A percentile compares a stretch with the other conserved stretches of the same genome.
Evolutionary conservation across 2,329 filamentous ascomycete genomes (phyloP).

Genomic region (Fusarium oxysporum): DNA sequence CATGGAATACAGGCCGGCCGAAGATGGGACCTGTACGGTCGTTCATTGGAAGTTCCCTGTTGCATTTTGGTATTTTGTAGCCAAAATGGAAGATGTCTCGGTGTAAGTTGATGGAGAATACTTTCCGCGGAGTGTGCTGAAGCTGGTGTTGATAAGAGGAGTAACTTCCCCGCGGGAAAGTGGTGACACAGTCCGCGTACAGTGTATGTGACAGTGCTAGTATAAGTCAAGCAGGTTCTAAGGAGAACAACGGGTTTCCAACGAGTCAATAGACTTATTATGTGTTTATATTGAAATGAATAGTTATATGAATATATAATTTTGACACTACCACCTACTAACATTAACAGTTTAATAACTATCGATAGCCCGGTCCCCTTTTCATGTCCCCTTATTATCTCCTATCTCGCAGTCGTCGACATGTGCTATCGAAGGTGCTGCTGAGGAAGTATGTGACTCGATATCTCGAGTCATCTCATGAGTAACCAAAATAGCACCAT

Average conservation of each 20-base stretch:
- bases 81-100: neutral
- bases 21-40: conserved; percentile 72
- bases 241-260: no score
- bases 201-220: neutral
- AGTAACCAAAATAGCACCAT: conserved; percentile 39
- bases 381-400: no score
- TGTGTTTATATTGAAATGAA: neutral
- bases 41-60: conserved; percentile 21
- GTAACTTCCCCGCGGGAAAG: conserved; percentile 3
- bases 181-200: neutral
- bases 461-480: conserved; percentile 28
- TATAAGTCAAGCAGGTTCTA: neutral
- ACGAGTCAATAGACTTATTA: no score
- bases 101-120: neutral
- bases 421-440: conserved; percentile 16
- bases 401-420: neutral
- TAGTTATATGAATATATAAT: neutral
- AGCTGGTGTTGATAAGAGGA: neutral
- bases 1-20: conserved; percentile 71
- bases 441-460: conserved; percentile 24
- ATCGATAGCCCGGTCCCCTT: no score
- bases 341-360: no score
- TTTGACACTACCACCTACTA: neutral
- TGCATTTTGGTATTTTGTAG: neutral
- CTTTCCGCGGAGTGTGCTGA: conserved; percentile 2